phyloP scores from a whole-genome alignment of 176 grass and related monocot genomes.

The Carex littledalei region DNA sequence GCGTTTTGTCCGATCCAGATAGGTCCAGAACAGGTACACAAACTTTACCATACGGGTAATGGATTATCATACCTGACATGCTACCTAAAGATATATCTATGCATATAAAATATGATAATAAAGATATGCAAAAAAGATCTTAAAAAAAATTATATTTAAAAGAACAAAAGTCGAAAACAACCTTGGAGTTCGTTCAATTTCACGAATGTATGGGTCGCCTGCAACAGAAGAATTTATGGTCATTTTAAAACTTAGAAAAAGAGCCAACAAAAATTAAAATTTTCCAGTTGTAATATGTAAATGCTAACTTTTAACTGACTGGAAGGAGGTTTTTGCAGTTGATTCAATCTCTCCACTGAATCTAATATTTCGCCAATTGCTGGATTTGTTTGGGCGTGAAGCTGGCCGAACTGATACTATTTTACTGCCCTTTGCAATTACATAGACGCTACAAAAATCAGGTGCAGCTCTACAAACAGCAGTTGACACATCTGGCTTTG shows the following conservation, averaged over 20 bases:
- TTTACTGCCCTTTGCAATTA: slow-evolving; percentile 77
- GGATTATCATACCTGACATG: neutral
- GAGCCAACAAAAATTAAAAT: neutral
- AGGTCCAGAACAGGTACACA: neutral
- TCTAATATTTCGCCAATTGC: slow-evolving; percentile 11
- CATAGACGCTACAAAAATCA: slow-evolving; percentile 59
- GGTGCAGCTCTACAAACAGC: slow-evolving; percentile 51
- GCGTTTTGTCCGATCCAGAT: neutral
- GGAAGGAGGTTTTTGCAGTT: slow-evolving; percentile 14
- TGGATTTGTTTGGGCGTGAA: slow-evolving; percentile 29
- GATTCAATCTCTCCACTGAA: slow-evolving; percentile 23
- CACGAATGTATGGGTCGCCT: slow-evolving; percentile 34
- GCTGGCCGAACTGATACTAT: slow-evolving; percentile 52
- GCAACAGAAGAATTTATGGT: slow-evolving; percentile 13
- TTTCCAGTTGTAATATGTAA: neutral
- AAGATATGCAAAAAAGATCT: neutral
- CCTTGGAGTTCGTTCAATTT: slow-evolving; percentile 1
- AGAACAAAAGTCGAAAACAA: neutral
- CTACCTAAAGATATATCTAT: neutral
- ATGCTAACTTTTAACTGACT: slow-evolving; percentile 41
- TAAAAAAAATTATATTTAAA: neutral
- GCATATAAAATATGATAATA: neutral
- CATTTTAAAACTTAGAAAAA: neutral
- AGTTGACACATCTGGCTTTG: slow-evolving; percentile 56
- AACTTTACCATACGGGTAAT: neutral